Evolutionary conservation across 345 rosid species (phyloP), one percentile per base, ranked within the genome.

Genomic region (Hirschfeldia incana): DNA sequence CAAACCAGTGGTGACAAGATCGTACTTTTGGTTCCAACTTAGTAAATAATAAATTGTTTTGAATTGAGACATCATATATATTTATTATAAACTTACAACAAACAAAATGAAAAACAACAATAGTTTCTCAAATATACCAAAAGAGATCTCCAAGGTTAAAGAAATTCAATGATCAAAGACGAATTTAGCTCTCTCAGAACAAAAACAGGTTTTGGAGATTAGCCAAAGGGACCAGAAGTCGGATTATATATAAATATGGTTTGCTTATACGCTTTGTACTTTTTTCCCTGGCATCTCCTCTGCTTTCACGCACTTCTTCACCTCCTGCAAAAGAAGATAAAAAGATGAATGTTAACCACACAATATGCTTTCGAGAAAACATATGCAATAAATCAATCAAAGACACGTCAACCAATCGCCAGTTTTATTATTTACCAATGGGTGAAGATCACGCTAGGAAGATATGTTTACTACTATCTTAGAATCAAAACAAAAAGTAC

Each of bases 251-350:
- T 6, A 33, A 33, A 10, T 39, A 42, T 42, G 10, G 65, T 64
- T n/a, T 3, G 37, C 57, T 76, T 67, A 81, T 72, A 76, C 74
- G 37, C 84, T 76, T 46, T 76, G 74, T 49, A 67, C n/a, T n/a
- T n/a, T 55, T 77, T 76, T 81, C 29, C 67, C 81, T 0, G 84
- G 71, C 75, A 67, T 81, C 46, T 81, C 84, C 36, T 72, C 73
- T 16, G 78, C 77, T 46, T 71, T 66, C 37, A 65, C 65, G 0
- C 74, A 7, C 26, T 76, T 73, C 26, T 76, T 73, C 21, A 36
- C 68, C n/a, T 72, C 84, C 84, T 81, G 5, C 32, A 28, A 65
- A 34, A 21, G 6, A 1, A 39, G 1, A 30, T 34, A 49, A 26
- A 9, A 9, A 46, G 26, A 59, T 65, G 10, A 67, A 53, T 73